Conservation (phyloP, 2,329 filamentous ascomycete genomes). For the Zalaria obscura region DNA sequence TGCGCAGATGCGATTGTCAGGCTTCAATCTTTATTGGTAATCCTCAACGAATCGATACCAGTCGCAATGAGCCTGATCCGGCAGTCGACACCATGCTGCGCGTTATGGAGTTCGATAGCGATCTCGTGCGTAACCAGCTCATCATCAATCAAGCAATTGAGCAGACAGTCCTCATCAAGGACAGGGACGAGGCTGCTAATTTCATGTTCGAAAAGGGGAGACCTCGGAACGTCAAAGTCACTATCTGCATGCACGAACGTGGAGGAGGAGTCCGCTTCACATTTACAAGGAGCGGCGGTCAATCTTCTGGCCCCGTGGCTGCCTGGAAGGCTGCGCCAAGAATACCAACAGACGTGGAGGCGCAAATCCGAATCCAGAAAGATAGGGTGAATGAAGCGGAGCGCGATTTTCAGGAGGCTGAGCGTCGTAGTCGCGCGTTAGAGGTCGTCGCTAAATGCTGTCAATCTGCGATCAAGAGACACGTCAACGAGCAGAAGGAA, state of each 20-base stretch:
- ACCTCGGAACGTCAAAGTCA: constrained; percentile 59
- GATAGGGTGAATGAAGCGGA: constrained; percentile 19
- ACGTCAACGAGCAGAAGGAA: constrained; percentile 31
- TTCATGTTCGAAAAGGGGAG: constrained; percentile 46
- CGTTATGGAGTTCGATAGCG: constrained; percentile 63
- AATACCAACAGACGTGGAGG: constrained; percentile 27
- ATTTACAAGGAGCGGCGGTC: constrained; percentile 32
- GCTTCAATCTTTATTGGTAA: constrained; percentile 48
- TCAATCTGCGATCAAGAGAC: constrained; percentile 33
- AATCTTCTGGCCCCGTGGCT: constrained; percentile 37
- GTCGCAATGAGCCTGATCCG: constrained; percentile 57
- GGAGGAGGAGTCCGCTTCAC: constrained; percentile 48
- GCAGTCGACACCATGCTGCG: constrained; percentile 65
- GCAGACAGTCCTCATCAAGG: constrained; percentile 64
- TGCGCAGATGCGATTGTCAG: constrained; percentile 42
- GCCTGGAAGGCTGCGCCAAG: constrained; percentile 43
- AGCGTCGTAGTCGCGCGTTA: constrained; percentile 32
- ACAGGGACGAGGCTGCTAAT: constrained; percentile 49
- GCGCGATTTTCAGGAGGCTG: constrained; percentile 38
- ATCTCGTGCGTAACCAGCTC: constrained; percentile 63
- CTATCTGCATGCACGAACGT: constrained; percentile 50
- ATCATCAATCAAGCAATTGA: constrained; percentile 76
- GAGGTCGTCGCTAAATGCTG: constrained; percentile 36
- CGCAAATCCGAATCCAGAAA: constrained; percentile 25
- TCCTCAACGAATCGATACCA: constrained; percentile 40